Conservation (phyloP, 352 stramenopile species). For the Saprolegnia diclina region DNA sequence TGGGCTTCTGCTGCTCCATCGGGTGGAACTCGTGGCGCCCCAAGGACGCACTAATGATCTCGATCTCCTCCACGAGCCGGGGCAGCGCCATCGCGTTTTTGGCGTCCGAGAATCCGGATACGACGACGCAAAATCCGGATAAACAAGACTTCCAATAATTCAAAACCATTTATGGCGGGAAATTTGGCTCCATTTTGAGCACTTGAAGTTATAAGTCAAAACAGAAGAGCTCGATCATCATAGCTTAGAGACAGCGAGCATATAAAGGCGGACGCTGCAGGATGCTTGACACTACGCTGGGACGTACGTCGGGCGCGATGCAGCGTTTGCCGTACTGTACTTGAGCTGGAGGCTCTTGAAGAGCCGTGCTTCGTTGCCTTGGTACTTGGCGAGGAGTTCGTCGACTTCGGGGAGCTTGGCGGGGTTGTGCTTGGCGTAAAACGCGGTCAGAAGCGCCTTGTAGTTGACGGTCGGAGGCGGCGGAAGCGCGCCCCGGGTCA, state of each 20-base stretch:
- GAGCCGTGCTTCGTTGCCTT: conserved; percentile 71
- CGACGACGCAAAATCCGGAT: background rate
- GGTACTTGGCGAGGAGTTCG: conserved; percentile 85
- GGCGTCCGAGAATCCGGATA: background rate
- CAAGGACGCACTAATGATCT: background rate
- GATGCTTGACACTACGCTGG: too few relatives aligned
- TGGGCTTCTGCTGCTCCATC: background rate
- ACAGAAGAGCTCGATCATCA: background rate
- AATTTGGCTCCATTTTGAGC: too few relatives aligned
- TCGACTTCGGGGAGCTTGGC: conserved; percentile 84
- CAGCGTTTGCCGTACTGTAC: conserved; percentile 32
- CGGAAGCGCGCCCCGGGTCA: background rate
- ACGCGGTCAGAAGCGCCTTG: conserved; percentile 54
- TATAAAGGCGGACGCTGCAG: too few relatives aligned
- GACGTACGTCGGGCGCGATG: too few relatives aligned
- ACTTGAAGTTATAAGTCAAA: background rate
- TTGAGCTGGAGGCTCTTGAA: conserved; percentile 65
- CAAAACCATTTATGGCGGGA: background rate
- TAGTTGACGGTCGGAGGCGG: background rate
- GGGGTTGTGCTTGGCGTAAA: conserved; percentile 91
- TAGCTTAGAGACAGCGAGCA: too few relatives aligned
- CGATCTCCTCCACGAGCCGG: background rate
- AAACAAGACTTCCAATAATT: background rate
- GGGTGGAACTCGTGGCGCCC: conserved; percentile 9
- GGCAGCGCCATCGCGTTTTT: background rate